These are phyloP conservation scores for Aureobasidium sp. DNA, from an alignment of 2,329 filamentous ascomycete species.

Conservation along the genomic window DNA sequence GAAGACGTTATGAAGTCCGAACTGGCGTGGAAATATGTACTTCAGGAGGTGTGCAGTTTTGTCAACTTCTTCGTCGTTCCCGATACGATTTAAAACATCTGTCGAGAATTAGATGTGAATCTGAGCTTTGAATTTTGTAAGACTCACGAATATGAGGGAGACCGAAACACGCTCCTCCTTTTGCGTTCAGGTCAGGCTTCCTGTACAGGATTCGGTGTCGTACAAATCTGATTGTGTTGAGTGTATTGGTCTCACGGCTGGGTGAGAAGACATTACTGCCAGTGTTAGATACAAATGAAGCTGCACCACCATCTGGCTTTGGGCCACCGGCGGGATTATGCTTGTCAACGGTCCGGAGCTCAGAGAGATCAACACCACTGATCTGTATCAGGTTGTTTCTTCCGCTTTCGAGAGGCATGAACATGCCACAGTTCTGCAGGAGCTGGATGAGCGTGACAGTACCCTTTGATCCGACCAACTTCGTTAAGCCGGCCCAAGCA, in stretches of 20 bases:
- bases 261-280: no score
- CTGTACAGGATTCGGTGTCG: constrained; percentile 83
- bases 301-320: constrained; percentile 15
- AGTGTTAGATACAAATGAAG: background rate
- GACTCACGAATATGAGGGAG: constrained; percentile 70
- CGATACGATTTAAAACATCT: constrained; percentile 75
- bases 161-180: constrained; percentile 61
- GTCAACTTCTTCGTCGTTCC: constrained; percentile 35
- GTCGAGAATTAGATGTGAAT: constrained; percentile 46
- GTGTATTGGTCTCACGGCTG: constrained; percentile 12
- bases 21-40: constrained; percentile 90
- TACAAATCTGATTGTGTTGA: constrained; percentile 62
- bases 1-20: constrained; percentile 87
- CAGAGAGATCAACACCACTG: constrained; percentile 56
- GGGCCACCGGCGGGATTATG: constrained; percentile 14
- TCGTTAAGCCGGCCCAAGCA: constrained; percentile 69
- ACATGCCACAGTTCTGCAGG: constrained; percentile 70
- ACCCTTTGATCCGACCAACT: constrained; percentile 64
- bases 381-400: constrained; percentile 66
- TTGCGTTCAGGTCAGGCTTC: constrained; percentile 59
- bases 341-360: constrained; percentile 23
- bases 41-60: constrained; percentile 69
- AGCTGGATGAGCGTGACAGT: constrained; percentile 71
- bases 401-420: constrained; percentile 51
- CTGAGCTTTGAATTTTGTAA: background rate